These are phyloP conservation scores for Isabelozyma heimii DNA, from an alignment of 805 yeast genomes.

Conservation along the genomic window DNA sequence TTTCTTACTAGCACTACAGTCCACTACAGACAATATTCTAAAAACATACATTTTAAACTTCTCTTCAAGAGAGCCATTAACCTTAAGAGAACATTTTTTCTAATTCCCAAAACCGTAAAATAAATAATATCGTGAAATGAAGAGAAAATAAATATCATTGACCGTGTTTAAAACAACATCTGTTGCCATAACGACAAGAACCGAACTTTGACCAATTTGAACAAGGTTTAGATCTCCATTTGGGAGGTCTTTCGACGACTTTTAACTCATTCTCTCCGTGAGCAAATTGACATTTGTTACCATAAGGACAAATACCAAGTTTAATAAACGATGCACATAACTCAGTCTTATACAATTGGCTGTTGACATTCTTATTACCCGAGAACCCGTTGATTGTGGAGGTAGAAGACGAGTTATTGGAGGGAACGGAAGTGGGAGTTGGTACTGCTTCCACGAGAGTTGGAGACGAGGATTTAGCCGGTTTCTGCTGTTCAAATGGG, in stretches of 20 bases:
- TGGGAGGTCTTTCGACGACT: conserved; percentile 66
- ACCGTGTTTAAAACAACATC: conserved; percentile 91
- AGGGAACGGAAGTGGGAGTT: neutral
- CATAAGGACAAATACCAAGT: conserved; percentile 76
- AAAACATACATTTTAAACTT: neutral
- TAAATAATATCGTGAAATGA: neutral
- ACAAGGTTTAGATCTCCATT: conserved; percentile 90
- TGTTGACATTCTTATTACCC: conserved; percentile 37
- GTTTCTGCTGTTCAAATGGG: conserved; percentile 13
- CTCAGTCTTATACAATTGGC: conserved; percentile 85
- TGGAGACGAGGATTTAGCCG: neutral
- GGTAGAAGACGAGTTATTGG: neutral
- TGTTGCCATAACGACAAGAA: conserved; percentile 79
- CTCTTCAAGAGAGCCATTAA: neutral
- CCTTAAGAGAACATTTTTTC: neutral
- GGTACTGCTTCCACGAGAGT: neutral
- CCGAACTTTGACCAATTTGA: conserved; percentile 84
- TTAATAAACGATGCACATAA: conserved; percentile 76
- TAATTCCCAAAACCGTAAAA: neutral
- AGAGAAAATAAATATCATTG: conserved; percentile 1
- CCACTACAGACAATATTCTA: neutral
- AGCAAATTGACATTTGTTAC: conserved; percentile 90
- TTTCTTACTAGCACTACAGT: no score
- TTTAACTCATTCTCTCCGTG: conserved; percentile 82
- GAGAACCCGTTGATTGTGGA: neutral